Evolutionary conservation across 2,329 filamentous ascomycete species (phyloP).

Genomic region (Shiraia sp.): DNA sequence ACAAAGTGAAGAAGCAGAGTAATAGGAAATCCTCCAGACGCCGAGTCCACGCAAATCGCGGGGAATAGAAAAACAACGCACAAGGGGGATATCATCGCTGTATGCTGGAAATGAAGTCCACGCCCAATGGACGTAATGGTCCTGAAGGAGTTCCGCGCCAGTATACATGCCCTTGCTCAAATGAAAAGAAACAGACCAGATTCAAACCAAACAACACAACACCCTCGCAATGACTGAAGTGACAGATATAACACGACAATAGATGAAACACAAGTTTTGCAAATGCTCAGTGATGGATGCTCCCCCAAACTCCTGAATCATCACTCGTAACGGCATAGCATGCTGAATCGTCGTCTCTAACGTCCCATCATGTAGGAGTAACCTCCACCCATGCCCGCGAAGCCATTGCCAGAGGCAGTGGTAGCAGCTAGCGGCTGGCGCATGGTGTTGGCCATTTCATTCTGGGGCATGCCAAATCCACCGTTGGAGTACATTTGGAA

Average conservation of each 20-base stretch:
- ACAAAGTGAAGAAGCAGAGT: conserved; percentile 7
- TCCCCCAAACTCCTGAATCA: conserved; percentile 38
- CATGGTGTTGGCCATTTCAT: conserved; percentile 41
- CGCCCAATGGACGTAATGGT: conserved; percentile 38
- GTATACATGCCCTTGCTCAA: conserved; percentile 46
- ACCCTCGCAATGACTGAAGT: conserved; percentile 48
- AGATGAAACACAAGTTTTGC: conserved; percentile 36
- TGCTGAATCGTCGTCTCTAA: conserved; percentile 21
- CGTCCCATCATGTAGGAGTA: conserved; percentile 49
- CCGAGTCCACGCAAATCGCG: conserved; percentile 33
- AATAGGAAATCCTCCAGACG: conserved; percentile 26
- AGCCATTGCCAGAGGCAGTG: conserved; percentile 35
- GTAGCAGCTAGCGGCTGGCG: conserved; percentile 41
- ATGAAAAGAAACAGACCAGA: conserved; percentile 39
- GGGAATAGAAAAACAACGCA: conserved; percentile 44
- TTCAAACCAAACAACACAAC: conserved; percentile 39
- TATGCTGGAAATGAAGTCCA: conserved; percentile 48
- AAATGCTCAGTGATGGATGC: conserved; percentile 37
- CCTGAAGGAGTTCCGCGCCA: conserved; percentile 42
- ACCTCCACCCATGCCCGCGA: conserved; percentile 32
- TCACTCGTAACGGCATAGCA: conserved; percentile 40
- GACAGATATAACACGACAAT: conserved; percentile 46
- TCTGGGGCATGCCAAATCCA: conserved; percentile 39
- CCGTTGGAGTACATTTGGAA: conserved; percentile 45
- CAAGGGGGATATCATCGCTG: conserved; percentile 50